Percentiles rank a stretch among this genome's conserved stretches.
These are phyloP conservation scores for Verticillium zaregamsianum DNA, from an alignment of 2,329 filamentous ascomycete genomes.

Conservation along the genomic window DNA sequence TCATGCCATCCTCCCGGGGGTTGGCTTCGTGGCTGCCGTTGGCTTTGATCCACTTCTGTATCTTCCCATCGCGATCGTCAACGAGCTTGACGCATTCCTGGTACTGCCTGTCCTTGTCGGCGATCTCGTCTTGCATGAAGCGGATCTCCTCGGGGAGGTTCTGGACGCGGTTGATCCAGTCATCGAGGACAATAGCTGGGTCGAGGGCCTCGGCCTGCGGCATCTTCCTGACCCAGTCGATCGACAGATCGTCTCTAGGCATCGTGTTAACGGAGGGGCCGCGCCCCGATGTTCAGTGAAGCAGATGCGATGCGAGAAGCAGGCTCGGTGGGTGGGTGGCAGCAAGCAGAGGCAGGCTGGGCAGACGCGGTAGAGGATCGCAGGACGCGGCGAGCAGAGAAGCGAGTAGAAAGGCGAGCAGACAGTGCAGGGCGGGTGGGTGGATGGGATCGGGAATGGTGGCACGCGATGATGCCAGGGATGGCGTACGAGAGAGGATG, in stretches of 20 bases:
- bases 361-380: background rate
- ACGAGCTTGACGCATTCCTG: constrained; percentile 66
- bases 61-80: constrained; percentile 65
- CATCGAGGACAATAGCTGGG: constrained; percentile 68
- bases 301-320: constrained; percentile 3
- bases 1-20: constrained; percentile 68
- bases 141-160: constrained; percentile 80
- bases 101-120: constrained; percentile 72
- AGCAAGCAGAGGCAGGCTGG: background rate
- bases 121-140: constrained; percentile 79
- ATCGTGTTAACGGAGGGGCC: constrained; percentile 53
- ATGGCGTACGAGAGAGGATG: background rate
- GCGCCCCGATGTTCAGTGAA: constrained; percentile 1
- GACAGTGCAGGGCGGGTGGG: background rate
- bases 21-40: constrained; percentile 71
- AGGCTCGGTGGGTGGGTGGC: background rate
- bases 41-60: constrained; percentile 77
- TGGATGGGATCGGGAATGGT: background rate
- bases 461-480: constrained; percentile 1
- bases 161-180: constrained; percentile 70
- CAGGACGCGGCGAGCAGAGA: background rate
- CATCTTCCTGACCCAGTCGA: constrained; percentile 67
- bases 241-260: constrained; percentile 70
- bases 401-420: background rate
- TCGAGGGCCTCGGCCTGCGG: constrained; percentile 58